Evolutionary conservation across 495 filamentous ascomycete species (phyloP).

Genomic region (Aspergillus nanangensis): DNA sequence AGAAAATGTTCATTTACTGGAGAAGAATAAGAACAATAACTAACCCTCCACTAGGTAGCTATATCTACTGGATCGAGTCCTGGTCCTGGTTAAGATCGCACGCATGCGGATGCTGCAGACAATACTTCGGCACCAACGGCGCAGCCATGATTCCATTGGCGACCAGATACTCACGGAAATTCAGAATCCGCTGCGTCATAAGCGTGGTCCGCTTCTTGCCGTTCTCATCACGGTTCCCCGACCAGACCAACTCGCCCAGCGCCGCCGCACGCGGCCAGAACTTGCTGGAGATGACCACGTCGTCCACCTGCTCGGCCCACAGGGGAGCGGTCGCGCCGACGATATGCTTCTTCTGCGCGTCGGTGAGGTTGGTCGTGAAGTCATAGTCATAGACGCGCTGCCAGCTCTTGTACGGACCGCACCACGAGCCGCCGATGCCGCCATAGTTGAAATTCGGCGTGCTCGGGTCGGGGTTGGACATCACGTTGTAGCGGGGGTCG

Average conservation of each 20-base stretch:
- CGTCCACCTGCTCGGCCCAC: slow-evolving; percentile 54
- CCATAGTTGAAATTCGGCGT: slow-evolving; percentile 50
- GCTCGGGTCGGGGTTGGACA: slow-evolving; percentile 38
- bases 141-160: slow-evolving; percentile 47
- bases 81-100: slow-evolving; percentile 52
- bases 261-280: slow-evolving; percentile 56
- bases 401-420: slow-evolving; percentile 57
- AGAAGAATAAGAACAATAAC: no score
- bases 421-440: slow-evolving; percentile 52
- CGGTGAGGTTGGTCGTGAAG: slow-evolving; percentile 47
- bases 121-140: slow-evolving; percentile 50
- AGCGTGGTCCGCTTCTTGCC: slow-evolving; percentile 47
- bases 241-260: slow-evolving; percentile 50
- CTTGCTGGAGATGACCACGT: slow-evolving; percentile 39
- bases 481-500: slow-evolving; percentile 49
- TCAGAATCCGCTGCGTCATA: slow-evolving; percentile 51
- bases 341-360: slow-evolving; percentile 37
- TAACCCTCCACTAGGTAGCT: no score
- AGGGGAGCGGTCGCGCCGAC: slow-evolving; percentile 48
- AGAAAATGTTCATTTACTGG: no score
- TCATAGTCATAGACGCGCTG: slow-evolving; percentile 59
- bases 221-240: slow-evolving; percentile 43
- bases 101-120: slow-evolving; percentile 51
- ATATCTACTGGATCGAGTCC: slow-evolving; percentile 29
- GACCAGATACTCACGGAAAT: slow-evolving; percentile 55